phyloP scores from a whole-genome alignment of 1,284 basidiomycete species.

The Melanopsichium pennsylvanicum region DNA sequence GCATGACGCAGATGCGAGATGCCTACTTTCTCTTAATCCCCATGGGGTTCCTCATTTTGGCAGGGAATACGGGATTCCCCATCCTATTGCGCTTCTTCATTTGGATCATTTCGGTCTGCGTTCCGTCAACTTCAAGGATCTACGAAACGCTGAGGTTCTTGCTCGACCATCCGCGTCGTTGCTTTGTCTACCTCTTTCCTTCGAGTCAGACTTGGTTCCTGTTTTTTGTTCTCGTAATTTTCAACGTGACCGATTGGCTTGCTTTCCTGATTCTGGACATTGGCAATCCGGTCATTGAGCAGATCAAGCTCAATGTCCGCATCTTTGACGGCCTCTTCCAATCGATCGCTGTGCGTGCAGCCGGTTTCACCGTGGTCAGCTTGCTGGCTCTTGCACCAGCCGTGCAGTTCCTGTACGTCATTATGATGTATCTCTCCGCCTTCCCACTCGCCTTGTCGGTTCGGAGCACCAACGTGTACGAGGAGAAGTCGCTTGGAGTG shows the following conservation, averaged over 20 bases:
- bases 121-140: slow-evolving; percentile 72
- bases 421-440: slow-evolving; percentile 71
- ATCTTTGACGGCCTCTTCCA: slow-evolving; percentile 67
- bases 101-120: slow-evolving; percentile 77
- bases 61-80: slow-evolving; percentile 83
- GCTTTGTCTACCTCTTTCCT: slow-evolving; percentile 94
- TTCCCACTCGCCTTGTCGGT: slow-evolving; percentile 75
- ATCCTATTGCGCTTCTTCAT: slow-evolving; percentile 65
- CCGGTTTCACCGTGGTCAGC: slow-evolving; percentile 82
- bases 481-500: slow-evolving; percentile 72
- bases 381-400: slow-evolving; percentile 80
- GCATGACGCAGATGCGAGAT: slow-evolving; percentile 84
- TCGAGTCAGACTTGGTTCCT: slow-evolving; percentile 91
- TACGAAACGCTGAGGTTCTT: slow-evolving; percentile 88
- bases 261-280: slow-evolving; percentile 89
- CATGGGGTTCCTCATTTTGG: slow-evolving; percentile 75
- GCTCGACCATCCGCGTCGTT: slow-evolving; percentile 90
- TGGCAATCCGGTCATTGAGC: slow-evolving; percentile 76
- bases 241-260: slow-evolving; percentile 84
- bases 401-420: slow-evolving; percentile 81
- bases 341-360: slow-evolving; percentile 77
- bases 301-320: slow-evolving; percentile 73
- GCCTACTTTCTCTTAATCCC: slow-evolving; percentile 82
- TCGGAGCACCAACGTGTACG: slow-evolving; percentile 97
- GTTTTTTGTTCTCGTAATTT: slow-evolving; percentile 72